Evolutionary conservation across 129 eudicot genomes (phyloP), one percentile per base, ranked within the genome.

Genomic region (Chrysanthemum seticuspe): DNA sequence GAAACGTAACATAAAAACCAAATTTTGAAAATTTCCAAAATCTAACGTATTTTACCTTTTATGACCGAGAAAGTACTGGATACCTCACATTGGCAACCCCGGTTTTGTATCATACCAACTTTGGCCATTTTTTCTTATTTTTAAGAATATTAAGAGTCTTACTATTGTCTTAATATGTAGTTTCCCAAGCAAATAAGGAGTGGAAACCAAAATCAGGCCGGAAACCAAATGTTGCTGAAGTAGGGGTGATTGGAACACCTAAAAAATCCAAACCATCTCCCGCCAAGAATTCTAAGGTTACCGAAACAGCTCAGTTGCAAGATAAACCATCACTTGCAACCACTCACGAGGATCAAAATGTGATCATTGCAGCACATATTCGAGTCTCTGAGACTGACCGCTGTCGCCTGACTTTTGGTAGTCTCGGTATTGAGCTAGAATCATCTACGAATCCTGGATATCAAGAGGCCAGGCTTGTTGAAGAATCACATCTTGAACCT

Each of bases 191-290:
- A 66, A 86, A 80, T 50, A 94, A 94, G 81, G 98, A 94, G 79
- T 94, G 98, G 98, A 94, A 90, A 76, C 98, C 98, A 10, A 93
- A 90, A 74, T 70, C 89, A 59, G 90, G 80, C 74, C 76, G 83
- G 76, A 90, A 87, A 78, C 72, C 82, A 59, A 86, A 78, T 70
- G 80, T 62, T 34, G 31, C 45, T 72, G 87, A 87, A 29, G 85
- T 82, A 58, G 92, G 92, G 71, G 87, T 87, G 63, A 87, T 87
- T 27, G 95, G 95, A 69, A 72, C 79, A 9, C 87, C 97, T 65
- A 76, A 83, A 63, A 87, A 89, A 73, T 51, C 88, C 60, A 78
- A 70, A 36, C 47, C 91, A 8, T 74, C 88, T 76, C 72, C 83
- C 40, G 78, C 80, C 54, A 83, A 83, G 63, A 76, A 40, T 50